A percentile compares a stretch with the other conserved stretches of the same genome.
phyloP scores from a whole-genome alignment of 2,329 filamentous ascomycete genomes.

The Trichophyton rubrum region DNA sequence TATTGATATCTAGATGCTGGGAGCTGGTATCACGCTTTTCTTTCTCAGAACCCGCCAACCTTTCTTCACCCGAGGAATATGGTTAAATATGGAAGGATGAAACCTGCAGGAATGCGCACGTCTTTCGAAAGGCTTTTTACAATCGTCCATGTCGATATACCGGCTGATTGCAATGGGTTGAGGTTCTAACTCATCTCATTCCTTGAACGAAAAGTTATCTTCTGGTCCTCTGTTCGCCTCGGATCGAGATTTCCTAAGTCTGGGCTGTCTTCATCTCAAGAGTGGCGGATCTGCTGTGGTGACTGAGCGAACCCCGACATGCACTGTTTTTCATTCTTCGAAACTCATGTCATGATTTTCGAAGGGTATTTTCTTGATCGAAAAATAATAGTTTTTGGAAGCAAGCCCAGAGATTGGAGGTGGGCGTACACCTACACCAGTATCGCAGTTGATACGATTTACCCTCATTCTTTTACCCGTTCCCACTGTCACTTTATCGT shows the following conservation, averaged over 20 bases:
- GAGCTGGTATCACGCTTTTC: not conserved
- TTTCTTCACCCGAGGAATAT: not conserved
- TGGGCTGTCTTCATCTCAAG: not conserved
- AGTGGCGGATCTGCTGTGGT: not conserved
- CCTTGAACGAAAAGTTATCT: not conserved
- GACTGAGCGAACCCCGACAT: not conserved
- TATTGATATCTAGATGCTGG: not conserved
- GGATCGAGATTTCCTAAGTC: no score
- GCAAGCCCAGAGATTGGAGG: not conserved
- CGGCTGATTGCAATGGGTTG: not conserved
- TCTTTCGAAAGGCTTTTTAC: not conserved
- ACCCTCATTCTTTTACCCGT: not conserved
- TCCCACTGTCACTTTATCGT: not conserved
- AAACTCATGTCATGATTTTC: not conserved
- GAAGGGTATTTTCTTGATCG: not conserved
- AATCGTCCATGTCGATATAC: not conserved
- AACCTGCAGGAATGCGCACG: not conserved
- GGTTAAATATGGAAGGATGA: not conserved
- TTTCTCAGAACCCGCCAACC: not conserved
- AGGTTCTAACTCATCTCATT: not conserved
- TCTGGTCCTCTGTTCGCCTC: not conserved
- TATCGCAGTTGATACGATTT: slow-evolving; percentile 1
- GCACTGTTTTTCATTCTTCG: not conserved
- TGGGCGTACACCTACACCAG: not conserved
- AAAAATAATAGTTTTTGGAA: not conserved